Evolutionary conservation across 176 grass and related monocot species (phyloP), one percentile per base, ranked within the genome.

Genomic region (Guadua angustifolia): DNA sequence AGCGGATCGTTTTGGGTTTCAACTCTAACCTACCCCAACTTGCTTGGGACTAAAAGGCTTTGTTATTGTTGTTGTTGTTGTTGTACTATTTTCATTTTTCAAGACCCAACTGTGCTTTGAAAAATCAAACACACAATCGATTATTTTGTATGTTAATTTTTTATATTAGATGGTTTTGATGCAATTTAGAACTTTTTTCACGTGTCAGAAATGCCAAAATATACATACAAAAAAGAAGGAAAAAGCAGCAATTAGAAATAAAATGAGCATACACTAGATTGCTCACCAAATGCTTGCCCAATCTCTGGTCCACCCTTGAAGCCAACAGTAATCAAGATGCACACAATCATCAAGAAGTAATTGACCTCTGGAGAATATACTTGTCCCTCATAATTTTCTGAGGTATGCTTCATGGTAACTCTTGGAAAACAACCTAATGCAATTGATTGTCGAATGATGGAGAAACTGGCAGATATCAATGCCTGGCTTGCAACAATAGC

Each of bases 371-470:
- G 94, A 26, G 88, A 96, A 75, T 96, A 96, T 69, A 93, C 86
- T 75, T 88, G 94, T 25, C 93, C 93, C 78, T 95, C 93, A 33
- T 95, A 83, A 43, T 92, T 88, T 22, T 74, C 51, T 19, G 93
- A 96, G 78, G 91, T 96, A 43, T 93, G 94, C 42, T 82, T 87
- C 91, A 96, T 96, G 25, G 94, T 96, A 46, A 93, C 94, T 63
- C 94, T 88, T 10, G 94, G 94, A 80, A 96, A 96, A 79, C 91
- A 96, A 61, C 86, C 94, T 57, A 96, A 84, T 18, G 90, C 88
- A 55, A 91, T 85, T 33, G 93, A 95, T 82, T 96, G 91, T 50
- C 62, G 90, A 71, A 96, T 93, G 86, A 96, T 96, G 59, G 94
- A 96, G 77, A 89, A 96, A 73, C 94, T 96, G 38, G 94, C 91